phyloP scores from a whole-genome alignment of 208 protist species.

The Leishmania turanica region DNA sequence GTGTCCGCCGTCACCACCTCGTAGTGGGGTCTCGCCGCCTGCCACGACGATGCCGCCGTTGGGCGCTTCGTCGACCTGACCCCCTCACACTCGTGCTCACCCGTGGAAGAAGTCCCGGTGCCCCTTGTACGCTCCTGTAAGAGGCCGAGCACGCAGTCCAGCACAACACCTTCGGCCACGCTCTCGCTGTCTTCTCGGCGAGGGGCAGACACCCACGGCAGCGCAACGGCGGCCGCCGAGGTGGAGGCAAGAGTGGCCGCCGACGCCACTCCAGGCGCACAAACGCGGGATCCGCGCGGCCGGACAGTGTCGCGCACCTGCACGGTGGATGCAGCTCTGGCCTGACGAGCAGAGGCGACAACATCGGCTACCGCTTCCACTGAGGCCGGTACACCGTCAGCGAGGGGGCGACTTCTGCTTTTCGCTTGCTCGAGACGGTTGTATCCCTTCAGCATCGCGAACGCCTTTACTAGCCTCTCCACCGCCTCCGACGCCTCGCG shows the following conservation, averaged over 20 bases:
- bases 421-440: conserved; percentile 27
- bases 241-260: not conserved
- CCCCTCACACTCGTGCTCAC: not conserved
- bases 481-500: conserved; percentile 85
- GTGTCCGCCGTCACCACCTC: conserved; percentile 54
- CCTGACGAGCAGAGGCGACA: conserved; percentile 12
- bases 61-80: not conserved
- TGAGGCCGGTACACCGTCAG: not conserved
- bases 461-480: conserved; percentile 80
- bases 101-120: not conserved
- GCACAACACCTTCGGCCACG: conserved; percentile 20
- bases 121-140: conserved; percentile 18
- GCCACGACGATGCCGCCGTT: conserved; percentile 2
- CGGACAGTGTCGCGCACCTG: conserved; percentile 4
- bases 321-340: not conserved
- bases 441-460: conserved; percentile 65
- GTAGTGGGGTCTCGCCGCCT: conserved; percentile 24
- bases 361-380: not conserved
- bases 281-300: conserved; percentile 4
- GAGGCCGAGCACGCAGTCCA: conserved; percentile 29
- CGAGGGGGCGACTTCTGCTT: not conserved
- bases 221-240: not conserved
- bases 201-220: not conserved
- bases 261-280: not conserved
- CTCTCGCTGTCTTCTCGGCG: not conserved